Conservation (phyloP, 129 eudicot species). For the Centella asiatica region DNA sequence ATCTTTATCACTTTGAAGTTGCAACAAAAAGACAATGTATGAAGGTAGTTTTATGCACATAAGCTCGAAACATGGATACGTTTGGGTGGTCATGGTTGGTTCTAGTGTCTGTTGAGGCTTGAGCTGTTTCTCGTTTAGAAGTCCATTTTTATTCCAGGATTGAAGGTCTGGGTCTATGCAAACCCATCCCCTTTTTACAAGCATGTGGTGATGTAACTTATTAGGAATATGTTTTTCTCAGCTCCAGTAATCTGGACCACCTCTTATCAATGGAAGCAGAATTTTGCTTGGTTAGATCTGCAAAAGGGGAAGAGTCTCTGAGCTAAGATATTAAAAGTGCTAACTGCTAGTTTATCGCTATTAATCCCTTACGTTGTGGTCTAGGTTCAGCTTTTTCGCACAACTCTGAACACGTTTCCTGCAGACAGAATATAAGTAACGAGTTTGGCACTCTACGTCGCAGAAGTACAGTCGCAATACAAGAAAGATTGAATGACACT, state of each 20-base stretch:
- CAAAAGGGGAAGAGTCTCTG: conserved; percentile 10
- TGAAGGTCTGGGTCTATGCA: neutral
- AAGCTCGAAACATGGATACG: neutral
- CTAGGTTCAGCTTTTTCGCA: conserved; percentile 71
- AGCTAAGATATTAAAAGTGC: neutral
- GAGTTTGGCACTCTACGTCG: neutral
- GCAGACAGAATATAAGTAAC: conserved; percentile 15
- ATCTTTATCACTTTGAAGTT: too few relatives aligned
- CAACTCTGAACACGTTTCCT: conserved; percentile 82
- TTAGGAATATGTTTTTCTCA: conserved; percentile 32
- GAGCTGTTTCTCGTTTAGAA: too few relatives aligned
- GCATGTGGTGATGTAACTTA: neutral
- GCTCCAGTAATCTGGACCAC: conserved; percentile 70
- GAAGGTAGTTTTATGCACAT: too few relatives aligned
- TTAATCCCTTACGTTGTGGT: conserved; percentile 43
- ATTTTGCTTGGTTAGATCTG: conserved; percentile 47
- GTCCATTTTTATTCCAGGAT: neutral
- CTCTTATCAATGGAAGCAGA: conserved; percentile 48
- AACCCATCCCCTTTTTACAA: neutral
- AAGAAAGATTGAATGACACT: neutral
- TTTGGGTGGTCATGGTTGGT: too few relatives aligned
- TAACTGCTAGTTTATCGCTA: neutral
- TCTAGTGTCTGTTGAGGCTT: too few relatives aligned
- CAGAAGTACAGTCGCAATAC: neutral
- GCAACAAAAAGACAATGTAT: too few relatives aligned